phyloP scores from a whole-genome alignment of 768 basidiomycete species.

The Pluteus cervinus region DNA sequence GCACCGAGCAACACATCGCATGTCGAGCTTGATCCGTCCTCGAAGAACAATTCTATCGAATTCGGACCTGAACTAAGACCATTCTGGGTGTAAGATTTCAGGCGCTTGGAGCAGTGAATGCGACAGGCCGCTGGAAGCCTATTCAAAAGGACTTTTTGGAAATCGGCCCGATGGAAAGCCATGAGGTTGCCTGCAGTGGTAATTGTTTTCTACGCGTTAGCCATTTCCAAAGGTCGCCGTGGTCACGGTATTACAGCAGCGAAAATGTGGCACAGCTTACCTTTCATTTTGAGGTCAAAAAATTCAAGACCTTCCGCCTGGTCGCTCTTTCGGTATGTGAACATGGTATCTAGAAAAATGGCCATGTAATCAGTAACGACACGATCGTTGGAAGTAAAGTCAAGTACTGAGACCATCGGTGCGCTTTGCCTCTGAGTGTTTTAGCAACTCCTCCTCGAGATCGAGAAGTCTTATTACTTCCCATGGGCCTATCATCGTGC shows the following conservation, averaged over 20 bases:
- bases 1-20: slow-evolving; percentile 34
- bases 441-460: slow-evolving; percentile 39
- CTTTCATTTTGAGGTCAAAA: slow-evolving; percentile 49
- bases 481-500: slow-evolving; percentile 35
- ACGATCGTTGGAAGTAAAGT: not conserved
- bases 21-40: slow-evolving; percentile 16
- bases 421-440: slow-evolving; percentile 28
- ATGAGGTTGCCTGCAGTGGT: slow-evolving; percentile 38
- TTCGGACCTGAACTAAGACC: too few relatives aligned
- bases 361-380: slow-evolving; percentile 2
- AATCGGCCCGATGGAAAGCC: slow-evolving; percentile 61
- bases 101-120: slow-evolving; percentile 50
- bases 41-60: slow-evolving; percentile 18
- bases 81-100: slow-evolving; percentile 46
- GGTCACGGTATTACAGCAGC: slow-evolving; percentile 1
- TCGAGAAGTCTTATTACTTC: slow-evolving; percentile 38
- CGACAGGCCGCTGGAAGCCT: slow-evolving; percentile 39
- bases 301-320: slow-evolving; percentile 47
- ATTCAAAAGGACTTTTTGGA: slow-evolving; percentile 51
- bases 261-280: slow-evolving; percentile 24
- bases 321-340: slow-evolving; percentile 59
- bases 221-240: too few relatives aligned
- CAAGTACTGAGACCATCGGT: slow-evolving; percentile 39
- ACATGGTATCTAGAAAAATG: slow-evolving; percentile 34
- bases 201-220: too few relatives aligned